Evolutionary conservation across 2,329 filamentous ascomycete genomes (phyloP), one percentile per base, ranked within the genome.

Genomic region (Colletotrichum trifolii): DNA sequence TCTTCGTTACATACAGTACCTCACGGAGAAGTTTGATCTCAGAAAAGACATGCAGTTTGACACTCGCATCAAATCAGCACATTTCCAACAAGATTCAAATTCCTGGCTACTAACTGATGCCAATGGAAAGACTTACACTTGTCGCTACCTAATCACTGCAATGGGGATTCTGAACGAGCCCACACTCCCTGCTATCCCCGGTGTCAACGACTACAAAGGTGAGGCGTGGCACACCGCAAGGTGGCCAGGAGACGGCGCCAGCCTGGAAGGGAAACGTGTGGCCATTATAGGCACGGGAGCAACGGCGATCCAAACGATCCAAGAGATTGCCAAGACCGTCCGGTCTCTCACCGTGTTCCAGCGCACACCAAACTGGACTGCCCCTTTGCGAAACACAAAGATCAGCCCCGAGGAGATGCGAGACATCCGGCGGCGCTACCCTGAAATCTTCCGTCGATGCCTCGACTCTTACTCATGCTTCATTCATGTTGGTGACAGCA

Each of bases 211-310:
- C 6, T 83, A 82, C 67, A 65, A 74, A 15, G 82, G 81, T 2
- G 66, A 75, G 4, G 70, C 82, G 25, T 77, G 84, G 61, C 83
- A 85, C 68, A 82, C 81, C 1, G 77, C 78, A 0, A 74, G 78
- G 8, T 85, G 82, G 82, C 69, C 74, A 2, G 73, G 81, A 25
- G 73, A 75, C 6, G 73, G 81, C 12, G 76, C 78, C 1, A 81
- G 81, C 13, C 72, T 89, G 3, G 74, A 79, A 25, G 69, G 69
- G 8, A 75, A 75, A 67, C 64, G 71, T 12, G 62, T 76, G 8
- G 74, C 70, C 8, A 61, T 76, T n/a, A 71, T 76, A 36, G 74
- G 74, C 17, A 75, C 72, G 8, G 74, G 74, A 2, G 71, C 75
- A n/a, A 75, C 73, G 6, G 74, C 69, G 6, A 74, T 75, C n/a